Base-by-base conservation (phyloP, 2,329 filamentous ascomycete genomes). In the Cladophialophora psammophila region DNA sequence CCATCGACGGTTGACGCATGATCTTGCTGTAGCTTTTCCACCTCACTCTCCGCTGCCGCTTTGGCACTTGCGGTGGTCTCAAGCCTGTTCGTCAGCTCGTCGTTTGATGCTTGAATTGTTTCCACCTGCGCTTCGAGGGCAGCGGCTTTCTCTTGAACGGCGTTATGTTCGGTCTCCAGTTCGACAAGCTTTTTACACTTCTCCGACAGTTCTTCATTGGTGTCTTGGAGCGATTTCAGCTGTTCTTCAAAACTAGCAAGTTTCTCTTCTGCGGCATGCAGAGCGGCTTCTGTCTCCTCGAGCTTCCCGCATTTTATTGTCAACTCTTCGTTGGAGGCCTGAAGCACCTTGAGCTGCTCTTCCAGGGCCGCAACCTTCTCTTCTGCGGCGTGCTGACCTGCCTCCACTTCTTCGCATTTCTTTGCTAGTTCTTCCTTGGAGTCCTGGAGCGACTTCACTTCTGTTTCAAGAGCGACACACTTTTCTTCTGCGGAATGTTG, bases 151-250 rank as follows among this genome's bases (percentile, higher is more conserved):
- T 63, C 60, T 31, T 63, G 45, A 10, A 20, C 8, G 15, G 36
- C 20, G 13, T 50, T 18, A 5, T 31, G 54, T 10, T 26, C 54
- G 12, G 48, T 15, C 34, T 63, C 42, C 12, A 8, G 48, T 38
- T 65, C 63, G 26, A 63, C 63, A 8, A 67, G 65, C 36, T 65
- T 67, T 53, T 59, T 61, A 12, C 26, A 52, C 38, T 61, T 61
- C 36, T 40, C 59, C 5, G 10, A 3, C n/a, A 61, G 13, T 52
- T 66, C 64, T 45, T 69, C 59, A 36, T 57, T 57, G 12, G 13
- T 34, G 20, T 57, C 52, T 34, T 69, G 26, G 18, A 32, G 5
- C 2, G 60, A 52, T n/a, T 63, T 55, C 35, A 63, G 45, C 12
- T 63, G 54, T 36, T 20, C 55, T 59, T 63, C 53, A 26, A 60